Evolutionary conservation across 2,329 filamentous ascomycete genomes (phyloP).

Genomic region (Lecanoromycetidae sp.): DNA sequence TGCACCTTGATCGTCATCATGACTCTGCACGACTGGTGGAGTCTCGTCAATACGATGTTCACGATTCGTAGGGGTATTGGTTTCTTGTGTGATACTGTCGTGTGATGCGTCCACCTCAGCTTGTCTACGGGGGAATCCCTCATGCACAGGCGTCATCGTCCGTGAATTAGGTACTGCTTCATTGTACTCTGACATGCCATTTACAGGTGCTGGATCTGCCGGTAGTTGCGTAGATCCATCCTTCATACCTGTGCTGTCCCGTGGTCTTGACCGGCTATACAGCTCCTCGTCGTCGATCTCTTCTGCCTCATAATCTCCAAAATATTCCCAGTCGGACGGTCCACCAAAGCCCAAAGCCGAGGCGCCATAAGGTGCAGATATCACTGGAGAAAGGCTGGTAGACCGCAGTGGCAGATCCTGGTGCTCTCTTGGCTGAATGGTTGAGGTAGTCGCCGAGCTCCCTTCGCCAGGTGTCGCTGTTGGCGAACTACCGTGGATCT

Average conservation of each 20-base stretch:
- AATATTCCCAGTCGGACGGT: conserved; percentile 39
- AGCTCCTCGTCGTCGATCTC: conserved; percentile 29
- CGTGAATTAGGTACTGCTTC: not conserved
- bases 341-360: conserved; percentile 32
- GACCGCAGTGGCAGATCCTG: conserved; percentile 5
- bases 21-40: not conserved
- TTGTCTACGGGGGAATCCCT: not conserved
- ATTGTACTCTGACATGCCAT: not conserved
- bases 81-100: not conserved
- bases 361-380: conserved; percentile 17
- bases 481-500: conserved; percentile 4
- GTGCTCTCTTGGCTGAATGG: not conserved
- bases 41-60: not conserved
- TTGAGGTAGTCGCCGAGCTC: not conserved
- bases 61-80: not conserved
- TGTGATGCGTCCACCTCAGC: not conserved
- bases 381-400: conserved; percentile 11
- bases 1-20: not conserved
- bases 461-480: conserved; percentile 11
- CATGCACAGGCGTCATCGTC: not conserved
- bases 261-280: conserved; percentile 14
- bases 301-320: conserved; percentile 24
- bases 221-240: conserved; percentile 13
- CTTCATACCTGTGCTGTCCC: not conserved
- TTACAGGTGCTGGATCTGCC: not conserved